A percentile compares a stretch with the other conserved stretches of the same genome.
Conservation (phyloP, 495 filamentous ascomycete species). For the Thozetella sp. region DNA sequence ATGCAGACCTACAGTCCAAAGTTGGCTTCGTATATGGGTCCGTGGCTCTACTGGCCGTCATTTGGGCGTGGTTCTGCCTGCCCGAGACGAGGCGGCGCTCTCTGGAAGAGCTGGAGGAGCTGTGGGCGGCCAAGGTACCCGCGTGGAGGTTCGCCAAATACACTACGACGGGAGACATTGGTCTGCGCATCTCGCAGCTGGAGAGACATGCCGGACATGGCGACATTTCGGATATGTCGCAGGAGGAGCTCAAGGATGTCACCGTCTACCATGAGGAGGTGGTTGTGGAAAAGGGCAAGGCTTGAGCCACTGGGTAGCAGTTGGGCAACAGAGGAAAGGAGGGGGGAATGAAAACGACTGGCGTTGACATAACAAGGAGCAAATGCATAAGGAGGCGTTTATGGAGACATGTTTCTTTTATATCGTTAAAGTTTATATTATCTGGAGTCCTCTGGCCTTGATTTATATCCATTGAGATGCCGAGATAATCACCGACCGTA, state of each 20-base stretch:
- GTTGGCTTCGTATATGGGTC: slow-evolving; percentile 66
- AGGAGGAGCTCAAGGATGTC: slow-evolving; percentile 8
- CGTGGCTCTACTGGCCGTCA: slow-evolving; percentile 31
- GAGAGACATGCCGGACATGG: slow-evolving; percentile 4
- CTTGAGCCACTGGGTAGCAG: too few species aligned
- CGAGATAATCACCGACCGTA: too few species aligned
- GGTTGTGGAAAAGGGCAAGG: not conserved
- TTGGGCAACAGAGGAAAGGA: not conserved
- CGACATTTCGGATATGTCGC: not conserved
- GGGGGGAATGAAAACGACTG: not conserved
- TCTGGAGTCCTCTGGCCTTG: not conserved
- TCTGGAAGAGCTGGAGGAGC: slow-evolving; percentile 42
- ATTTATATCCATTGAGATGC: not conserved
- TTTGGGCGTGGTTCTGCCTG: slow-evolving; percentile 38
- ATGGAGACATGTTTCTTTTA: not conserved
- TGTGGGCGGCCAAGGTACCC: slow-evolving; percentile 45
- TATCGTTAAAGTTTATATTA: not conserved
- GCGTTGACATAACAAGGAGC: not conserved
- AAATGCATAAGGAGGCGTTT: not conserved
- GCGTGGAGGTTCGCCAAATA: slow-evolving; percentile 42
- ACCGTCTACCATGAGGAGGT: slow-evolving; percentile 6
- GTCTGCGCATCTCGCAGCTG: slow-evolving; percentile 3
- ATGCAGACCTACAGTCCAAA: slow-evolving; percentile 60
- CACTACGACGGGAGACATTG: not conserved
- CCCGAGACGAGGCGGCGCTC: slow-evolving; percentile 50